These are phyloP conservation scores for Emiliania huxleyi DNA, from an alignment of 78 protist genomes.

Conservation along the genomic window DNA sequence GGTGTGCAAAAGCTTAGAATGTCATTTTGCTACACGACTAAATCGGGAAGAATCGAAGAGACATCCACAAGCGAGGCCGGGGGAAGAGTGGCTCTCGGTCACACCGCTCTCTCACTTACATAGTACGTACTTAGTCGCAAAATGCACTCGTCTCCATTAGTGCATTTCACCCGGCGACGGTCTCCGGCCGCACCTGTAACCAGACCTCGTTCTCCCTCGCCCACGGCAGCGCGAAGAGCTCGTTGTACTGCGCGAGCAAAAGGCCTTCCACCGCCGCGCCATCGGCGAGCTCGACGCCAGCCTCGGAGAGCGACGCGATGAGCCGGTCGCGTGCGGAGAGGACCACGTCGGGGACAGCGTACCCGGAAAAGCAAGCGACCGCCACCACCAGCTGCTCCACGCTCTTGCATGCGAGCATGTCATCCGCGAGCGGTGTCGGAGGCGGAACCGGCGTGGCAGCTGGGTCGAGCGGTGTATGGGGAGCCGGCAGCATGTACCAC, in stretches of 20 bases:
- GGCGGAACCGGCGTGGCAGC: background rate
- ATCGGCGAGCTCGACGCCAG: background rate
- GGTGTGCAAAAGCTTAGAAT: too few relatives aligned
- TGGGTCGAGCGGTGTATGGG: background rate
- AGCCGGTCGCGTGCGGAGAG: background rate
- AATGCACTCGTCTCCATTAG: too few relatives aligned
- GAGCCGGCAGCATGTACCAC: background rate
- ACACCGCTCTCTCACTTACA: too few relatives aligned
- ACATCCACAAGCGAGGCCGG: too few relatives aligned
- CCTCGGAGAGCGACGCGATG: background rate
- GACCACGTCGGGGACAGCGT: background rate
- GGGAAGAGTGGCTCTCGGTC: too few relatives aligned
- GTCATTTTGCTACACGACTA: too few relatives aligned
- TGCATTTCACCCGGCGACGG: too few relatives aligned
- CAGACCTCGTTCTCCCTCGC: background rate
- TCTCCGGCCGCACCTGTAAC: background rate
- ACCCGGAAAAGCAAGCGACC: background rate
- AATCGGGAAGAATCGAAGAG: too few relatives aligned
- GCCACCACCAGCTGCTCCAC: background rate
- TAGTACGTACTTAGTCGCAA: too few relatives aligned
- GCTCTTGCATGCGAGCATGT: too few relatives aligned
- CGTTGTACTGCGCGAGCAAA: background rate
- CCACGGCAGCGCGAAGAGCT: background rate
- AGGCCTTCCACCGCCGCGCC: background rate
- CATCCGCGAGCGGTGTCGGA: background rate